Conservation (phyloP, 139 green algal genomes). For the Edaphochlamys debaryana region DNA sequence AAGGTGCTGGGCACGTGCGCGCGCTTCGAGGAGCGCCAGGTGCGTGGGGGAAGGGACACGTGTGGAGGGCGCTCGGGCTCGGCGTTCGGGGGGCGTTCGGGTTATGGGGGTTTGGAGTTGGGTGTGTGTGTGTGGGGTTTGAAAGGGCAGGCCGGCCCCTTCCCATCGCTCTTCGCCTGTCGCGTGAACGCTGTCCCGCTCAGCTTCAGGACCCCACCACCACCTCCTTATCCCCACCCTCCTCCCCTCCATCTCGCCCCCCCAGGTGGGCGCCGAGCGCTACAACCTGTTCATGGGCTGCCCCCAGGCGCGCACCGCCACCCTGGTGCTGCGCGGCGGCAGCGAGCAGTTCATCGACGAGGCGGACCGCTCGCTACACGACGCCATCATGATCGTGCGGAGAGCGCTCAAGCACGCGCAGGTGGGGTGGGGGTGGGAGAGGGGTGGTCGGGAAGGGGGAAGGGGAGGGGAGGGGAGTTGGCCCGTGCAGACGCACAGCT, state of each 20-base stretch:
- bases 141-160: no score
- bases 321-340: constrained; percentile 96
- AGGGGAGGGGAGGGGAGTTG: no score
- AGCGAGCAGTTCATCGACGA: constrained; percentile 98
- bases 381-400: constrained; percentile 99
- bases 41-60: constrained; percentile 43
- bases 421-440: constrained; percentile 2
- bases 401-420: constrained; percentile 72
- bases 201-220: no score
- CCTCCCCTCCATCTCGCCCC: background rate
- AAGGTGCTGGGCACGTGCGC: constrained; percentile 88
- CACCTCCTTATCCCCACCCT: background rate
- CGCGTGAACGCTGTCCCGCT: no score
- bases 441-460: background rate
- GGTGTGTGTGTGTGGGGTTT: no score
- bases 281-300: constrained; percentile 99
- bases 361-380: constrained; percentile 95
- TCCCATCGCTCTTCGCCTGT: no score
- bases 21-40: constrained; percentile 95
- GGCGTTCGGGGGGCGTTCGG: no score
- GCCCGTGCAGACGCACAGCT: no score
- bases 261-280: constrained; percentile 92
- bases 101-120: no score
- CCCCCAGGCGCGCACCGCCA: constrained; percentile 88
- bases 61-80: background rate